phyloP scores from a whole-genome alignment of 164 flowering plant species.

The Annona cherimola region DNA sequence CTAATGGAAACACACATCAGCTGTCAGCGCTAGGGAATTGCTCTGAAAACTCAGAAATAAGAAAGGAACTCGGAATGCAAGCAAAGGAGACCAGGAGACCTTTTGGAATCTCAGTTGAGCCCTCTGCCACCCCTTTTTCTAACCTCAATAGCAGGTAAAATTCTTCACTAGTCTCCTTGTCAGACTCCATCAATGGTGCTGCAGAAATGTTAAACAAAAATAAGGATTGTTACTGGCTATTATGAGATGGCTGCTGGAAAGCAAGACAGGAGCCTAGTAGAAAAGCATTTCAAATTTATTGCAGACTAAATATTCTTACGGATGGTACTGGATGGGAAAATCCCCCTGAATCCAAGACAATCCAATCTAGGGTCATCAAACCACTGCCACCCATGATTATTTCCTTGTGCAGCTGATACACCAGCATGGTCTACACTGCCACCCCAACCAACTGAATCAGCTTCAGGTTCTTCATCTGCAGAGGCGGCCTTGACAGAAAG shows the following conservation, averaged over 20 bases:
- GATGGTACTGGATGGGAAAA: slow-evolving; percentile 57
- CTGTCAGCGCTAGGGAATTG: neutral
- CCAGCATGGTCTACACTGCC: slow-evolving; percentile 50
- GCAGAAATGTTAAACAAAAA: slow-evolving; percentile 15
- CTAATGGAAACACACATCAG: neutral
- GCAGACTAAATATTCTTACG: slow-evolving; percentile 40
- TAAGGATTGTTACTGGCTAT: neutral
- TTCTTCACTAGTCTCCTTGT: slow-evolving; percentile 68
- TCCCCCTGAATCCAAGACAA: slow-evolving; percentile 83
- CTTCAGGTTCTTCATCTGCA: slow-evolving; percentile 60
- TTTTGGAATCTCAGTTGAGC: slow-evolving; percentile 85
- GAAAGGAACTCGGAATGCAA: neutral
- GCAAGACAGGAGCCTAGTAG: neutral
- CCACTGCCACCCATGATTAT: slow-evolving; percentile 72
- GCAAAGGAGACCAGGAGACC: slow-evolving; percentile 54
- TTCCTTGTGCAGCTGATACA: slow-evolving; percentile 54
- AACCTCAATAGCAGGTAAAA: slow-evolving; percentile 71
- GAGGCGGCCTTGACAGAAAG: slow-evolving; percentile 34
- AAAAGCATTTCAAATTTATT: neutral
- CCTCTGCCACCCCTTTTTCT: slow-evolving; percentile 93
- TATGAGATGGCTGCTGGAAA: neutral
- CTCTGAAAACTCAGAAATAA: neutral
- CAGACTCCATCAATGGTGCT: slow-evolving; percentile 91
- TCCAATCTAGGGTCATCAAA: slow-evolving; percentile 79
- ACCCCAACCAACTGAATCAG: slow-evolving; percentile 73